Conservation (phyloP, 768 basidiomycete species). For the Mycena galericulata region DNA sequence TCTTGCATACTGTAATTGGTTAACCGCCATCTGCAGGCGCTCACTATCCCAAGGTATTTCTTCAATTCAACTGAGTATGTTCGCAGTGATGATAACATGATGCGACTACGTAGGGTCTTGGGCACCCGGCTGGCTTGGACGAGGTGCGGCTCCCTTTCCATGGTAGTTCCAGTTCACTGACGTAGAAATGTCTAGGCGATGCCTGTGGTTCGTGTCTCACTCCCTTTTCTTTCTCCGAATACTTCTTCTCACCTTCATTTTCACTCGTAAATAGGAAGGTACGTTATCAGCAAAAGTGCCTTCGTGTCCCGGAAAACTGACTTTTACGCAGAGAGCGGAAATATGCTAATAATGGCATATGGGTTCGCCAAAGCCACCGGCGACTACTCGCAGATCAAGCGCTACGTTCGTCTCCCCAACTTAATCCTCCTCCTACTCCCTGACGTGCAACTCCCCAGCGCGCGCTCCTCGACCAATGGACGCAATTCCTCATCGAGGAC, state of each 20-base stretch:
- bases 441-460: background rate
- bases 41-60: slow-evolving; percentile 51
- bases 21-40: slow-evolving; percentile 42
- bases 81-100: no score
- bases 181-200: background rate
- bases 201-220: background rate
- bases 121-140: slow-evolving; percentile 61
- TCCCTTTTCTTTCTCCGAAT: background rate
- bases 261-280: slow-evolving; percentile 19
- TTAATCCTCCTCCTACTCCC: background rate
- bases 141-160: slow-evolving; percentile 65
- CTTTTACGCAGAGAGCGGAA: slow-evolving; percentile 69
- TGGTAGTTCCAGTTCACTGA: background rate
- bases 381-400: slow-evolving; percentile 61
- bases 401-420: slow-evolving; percentile 53
- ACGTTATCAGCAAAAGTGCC: background rate
- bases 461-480: slow-evolving; percentile 70
- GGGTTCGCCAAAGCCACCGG: slow-evolving; percentile 64
- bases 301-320: background rate
- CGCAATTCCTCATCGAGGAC: slow-evolving; percentile 67
- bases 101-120: slow-evolving; percentile 37
- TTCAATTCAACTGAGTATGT: no score
- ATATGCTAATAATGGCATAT: slow-evolving; percentile 80
- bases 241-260: background rate
- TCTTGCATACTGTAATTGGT: slow-evolving; percentile 5